Percentiles rank a stretch among this genome's conserved stretches.
Conservation (phyloP, 2,329 filamentous ascomycete species). For the Neofusicoccum sp. region DNA sequence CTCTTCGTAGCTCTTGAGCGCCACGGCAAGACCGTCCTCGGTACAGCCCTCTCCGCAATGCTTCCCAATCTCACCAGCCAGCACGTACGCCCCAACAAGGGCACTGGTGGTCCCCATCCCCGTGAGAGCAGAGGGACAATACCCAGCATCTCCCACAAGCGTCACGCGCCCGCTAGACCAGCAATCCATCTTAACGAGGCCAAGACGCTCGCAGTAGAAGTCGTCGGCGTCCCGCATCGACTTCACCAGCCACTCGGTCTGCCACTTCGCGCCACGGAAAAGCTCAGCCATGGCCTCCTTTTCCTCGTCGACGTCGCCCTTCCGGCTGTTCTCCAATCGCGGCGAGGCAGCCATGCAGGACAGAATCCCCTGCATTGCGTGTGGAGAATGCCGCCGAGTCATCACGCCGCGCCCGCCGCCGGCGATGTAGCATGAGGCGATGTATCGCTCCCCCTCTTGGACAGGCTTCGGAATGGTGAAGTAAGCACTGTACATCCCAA, state of each 20-base stretch:
- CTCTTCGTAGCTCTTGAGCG: conserved; percentile 30
- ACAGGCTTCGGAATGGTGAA: conserved; percentile 39
- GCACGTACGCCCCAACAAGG: conserved; percentile 38
- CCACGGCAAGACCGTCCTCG: conserved; percentile 24
- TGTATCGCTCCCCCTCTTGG: conserved; percentile 36
- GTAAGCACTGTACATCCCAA: conserved; percentile 39
- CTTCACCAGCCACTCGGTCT: conserved; percentile 46
- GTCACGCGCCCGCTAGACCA: conserved; percentile 54
- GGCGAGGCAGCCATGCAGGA: conserved; percentile 15
- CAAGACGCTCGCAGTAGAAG: conserved; percentile 52
- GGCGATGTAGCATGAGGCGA: conserved; percentile 43
- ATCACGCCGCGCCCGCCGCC: conserved; percentile 43
- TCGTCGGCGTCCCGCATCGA: conserved; percentile 45
- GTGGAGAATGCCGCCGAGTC: conserved; percentile 44
- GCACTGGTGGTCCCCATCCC: conserved; percentile 57
- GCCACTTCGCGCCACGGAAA: conserved; percentile 51
- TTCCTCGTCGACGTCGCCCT: conserved; percentile 40
- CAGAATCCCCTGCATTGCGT: conserved; percentile 44
- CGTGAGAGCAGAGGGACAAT: conserved; percentile 51
- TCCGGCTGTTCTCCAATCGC: background rate
- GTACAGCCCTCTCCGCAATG: background rate
- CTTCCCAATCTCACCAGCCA: conserved; percentile 28
- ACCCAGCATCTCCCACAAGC: conserved; percentile 59
- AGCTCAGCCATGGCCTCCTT: conserved; percentile 44
- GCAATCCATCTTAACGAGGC: conserved; percentile 47